Percentiles rank a stretch among this genome's conserved stretches.
These are phyloP conservation scores for Calocybe cyanea DNA, from an alignment of 768 basidiomycete genomes.

Conservation along the genomic window DNA sequence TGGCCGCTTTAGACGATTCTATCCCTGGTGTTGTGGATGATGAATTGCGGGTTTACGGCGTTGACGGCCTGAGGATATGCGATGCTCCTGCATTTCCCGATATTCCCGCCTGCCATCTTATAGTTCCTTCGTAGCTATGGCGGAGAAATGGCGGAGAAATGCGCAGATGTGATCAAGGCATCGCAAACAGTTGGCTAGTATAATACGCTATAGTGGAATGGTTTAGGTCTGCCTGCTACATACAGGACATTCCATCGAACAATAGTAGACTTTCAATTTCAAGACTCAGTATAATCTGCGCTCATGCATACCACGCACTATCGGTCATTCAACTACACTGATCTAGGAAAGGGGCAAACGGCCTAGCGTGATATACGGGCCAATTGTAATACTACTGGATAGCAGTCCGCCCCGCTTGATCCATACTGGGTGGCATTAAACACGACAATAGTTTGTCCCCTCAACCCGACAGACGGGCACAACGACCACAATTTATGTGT, in stretches of 20 bases:
- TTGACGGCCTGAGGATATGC: slow-evolving; percentile 35
- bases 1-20: slow-evolving; percentile 24
- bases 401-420: slow-evolving; percentile 4
- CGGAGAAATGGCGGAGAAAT: too few relatives aligned
- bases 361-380: too few relatives aligned
- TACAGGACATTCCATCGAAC: too few relatives aligned
- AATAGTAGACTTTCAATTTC: too few relatives aligned
- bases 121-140: slow-evolving; percentile 30
- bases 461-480: slow-evolving; percentile 27
- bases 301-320: too few relatives aligned
- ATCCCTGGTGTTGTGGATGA: slow-evolving; percentile 43
- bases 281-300: too few relatives aligned
- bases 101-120: slow-evolving; percentile 26
- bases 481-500: slow-evolving; percentile 33
- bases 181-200: too few relatives aligned
- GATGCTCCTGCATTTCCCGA: slow-evolving; percentile 29
- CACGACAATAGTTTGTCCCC: slow-evolving; percentile 31
- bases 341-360: too few relatives aligned
- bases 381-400: slow-evolving; percentile 1
- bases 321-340: too few relatives aligned
- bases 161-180: slow-evolving; percentile 29
- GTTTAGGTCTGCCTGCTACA: too few relatives aligned
- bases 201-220: too few relatives aligned
- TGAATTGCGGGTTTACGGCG: slow-evolving; percentile 41
- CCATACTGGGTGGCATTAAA: slow-evolving; percentile 22